Conservation (phyloP, 345 rosid species). For the Cardamine chenopodiifolia region DNA sequence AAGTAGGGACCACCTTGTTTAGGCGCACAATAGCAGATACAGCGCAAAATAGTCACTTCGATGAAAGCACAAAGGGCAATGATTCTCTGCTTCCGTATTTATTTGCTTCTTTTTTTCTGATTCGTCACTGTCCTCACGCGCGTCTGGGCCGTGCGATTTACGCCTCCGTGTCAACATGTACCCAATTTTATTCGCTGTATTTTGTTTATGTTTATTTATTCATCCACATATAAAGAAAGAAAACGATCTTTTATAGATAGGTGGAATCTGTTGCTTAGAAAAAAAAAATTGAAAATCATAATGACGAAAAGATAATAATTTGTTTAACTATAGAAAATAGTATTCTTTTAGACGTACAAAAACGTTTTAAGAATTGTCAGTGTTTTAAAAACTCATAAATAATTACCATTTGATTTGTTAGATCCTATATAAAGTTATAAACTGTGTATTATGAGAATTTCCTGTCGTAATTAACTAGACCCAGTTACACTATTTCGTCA, state of each 20-base stretch:
- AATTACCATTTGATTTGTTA: background rate
- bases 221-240: background rate
- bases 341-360: background rate
- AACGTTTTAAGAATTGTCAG: background rate
- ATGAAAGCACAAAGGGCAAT: conserved; percentile 14
- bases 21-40: conserved; percentile 10
- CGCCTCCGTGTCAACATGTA: background rate
- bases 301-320: no score
- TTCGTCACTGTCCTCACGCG: background rate
- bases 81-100: conserved; percentile 12
- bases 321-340: background rate
- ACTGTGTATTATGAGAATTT: background rate
- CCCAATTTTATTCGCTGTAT: background rate
- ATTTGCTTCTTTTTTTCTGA: background rate
- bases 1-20: conserved; percentile 44
- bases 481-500: background rate
- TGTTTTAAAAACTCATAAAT: background rate
- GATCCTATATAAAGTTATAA: background rate
- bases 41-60: conserved; percentile 20
- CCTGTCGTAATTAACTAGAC: background rate
- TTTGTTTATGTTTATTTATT: background rate
- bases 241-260: background rate
- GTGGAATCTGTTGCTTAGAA: background rate
- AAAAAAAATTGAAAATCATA: background rate
- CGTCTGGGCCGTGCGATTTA: conserved; percentile 26